Conservation (phyloP, 1,284 basidiomycete genomes). For the Tetrapyrgos nigripes region DNA sequence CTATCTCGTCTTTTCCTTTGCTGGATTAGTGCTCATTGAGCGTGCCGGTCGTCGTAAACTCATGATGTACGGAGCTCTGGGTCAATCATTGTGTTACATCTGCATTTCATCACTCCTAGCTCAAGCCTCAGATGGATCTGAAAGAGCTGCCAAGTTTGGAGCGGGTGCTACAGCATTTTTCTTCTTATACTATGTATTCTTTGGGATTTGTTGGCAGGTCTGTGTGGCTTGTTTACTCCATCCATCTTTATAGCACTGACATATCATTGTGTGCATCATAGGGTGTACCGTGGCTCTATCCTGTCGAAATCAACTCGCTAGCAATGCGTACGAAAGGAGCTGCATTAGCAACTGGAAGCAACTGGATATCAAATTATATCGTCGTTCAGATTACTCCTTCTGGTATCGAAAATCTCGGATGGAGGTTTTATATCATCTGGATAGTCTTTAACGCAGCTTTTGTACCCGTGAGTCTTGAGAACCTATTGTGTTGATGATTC, state of each 20-base stretch:
- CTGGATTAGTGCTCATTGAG: conserved; percentile 66
- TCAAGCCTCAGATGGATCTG: conserved; percentile 44
- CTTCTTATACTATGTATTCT: conserved; percentile 76
- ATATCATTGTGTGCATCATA: conserved; percentile 17
- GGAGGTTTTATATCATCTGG: conserved; percentile 55
- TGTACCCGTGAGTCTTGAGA: conserved; percentile 42
- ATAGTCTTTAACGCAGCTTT: conserved; percentile 52
- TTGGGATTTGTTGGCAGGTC: conserved; percentile 73
- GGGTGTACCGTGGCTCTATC: conserved; percentile 73
- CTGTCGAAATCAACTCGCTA: conserved; percentile 68
- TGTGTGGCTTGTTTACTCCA: conserved; percentile 5
- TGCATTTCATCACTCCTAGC: conserved; percentile 63
- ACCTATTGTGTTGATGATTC: neutral
- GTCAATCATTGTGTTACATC: conserved; percentile 67
- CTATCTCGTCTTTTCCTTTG: conserved; percentile 53
- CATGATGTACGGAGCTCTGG: conserved; percentile 73
- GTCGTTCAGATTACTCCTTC: conserved; percentile 52
- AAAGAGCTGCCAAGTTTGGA: conserved; percentile 40
- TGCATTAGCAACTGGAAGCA: conserved; percentile 72
- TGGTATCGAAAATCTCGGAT: conserved; percentile 50
- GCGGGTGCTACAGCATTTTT: conserved; percentile 60
- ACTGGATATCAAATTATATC: conserved; percentile 72
- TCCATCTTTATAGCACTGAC: neutral
- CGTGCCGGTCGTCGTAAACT: conserved; percentile 67
- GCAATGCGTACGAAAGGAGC: conserved; percentile 73